These are phyloP conservation scores for Cochlearia excelsa DNA, from an alignment of 345 rosid species.

Conservation along the genomic window DNA sequence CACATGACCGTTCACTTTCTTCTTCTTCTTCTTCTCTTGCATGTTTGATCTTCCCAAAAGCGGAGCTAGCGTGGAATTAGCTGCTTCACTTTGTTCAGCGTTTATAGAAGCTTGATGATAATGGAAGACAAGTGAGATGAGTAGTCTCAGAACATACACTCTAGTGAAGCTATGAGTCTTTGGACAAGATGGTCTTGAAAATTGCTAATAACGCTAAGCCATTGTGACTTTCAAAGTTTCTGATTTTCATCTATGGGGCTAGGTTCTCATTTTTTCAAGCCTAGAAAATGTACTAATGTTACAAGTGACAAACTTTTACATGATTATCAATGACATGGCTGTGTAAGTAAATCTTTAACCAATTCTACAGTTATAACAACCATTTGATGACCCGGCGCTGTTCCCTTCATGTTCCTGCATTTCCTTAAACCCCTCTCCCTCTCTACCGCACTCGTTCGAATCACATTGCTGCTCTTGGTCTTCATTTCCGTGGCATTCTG, in stretches of 20 bases:
- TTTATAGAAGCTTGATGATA: constrained; percentile 38
- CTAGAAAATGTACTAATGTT: constrained; percentile 18
- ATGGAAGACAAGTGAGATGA: constrained; percentile 47
- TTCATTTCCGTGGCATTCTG: constrained; percentile 13
- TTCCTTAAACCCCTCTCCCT: constrained; percentile 13
- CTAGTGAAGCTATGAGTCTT: constrained; percentile 57
- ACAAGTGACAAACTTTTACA: constrained; percentile 6
- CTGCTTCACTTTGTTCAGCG: constrained; percentile 29
- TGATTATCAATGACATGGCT: background rate
- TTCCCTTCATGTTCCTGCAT: constrained; percentile 14
- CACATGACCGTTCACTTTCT: constrained; percentile 54
- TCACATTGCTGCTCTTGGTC: constrained; percentile 12
- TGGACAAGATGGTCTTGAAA: constrained; percentile 61
- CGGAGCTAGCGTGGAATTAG: constrained; percentile 65
- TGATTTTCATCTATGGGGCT: constrained; percentile 5
- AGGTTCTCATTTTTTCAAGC: constrained; percentile 20
- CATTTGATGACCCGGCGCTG: constrained; percentile 21
- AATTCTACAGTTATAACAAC: constrained; percentile 27
- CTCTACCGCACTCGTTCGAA: constrained; percentile 1
- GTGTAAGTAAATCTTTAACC: constrained; percentile 15
- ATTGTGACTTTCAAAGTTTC: background rate
- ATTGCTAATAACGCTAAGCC: constrained; percentile 8
- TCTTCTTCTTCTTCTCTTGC: constrained; percentile 48
- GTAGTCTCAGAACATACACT: constrained; percentile 40
- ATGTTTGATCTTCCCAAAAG: constrained; percentile 51